A percentile compares a stretch with the other conserved stretches of the same genome.
These are phyloP conservation scores for Chaetomium olivaceum DNA, from an alignment of 2,329 filamentous ascomycete species.

Conservation along the genomic window DNA sequence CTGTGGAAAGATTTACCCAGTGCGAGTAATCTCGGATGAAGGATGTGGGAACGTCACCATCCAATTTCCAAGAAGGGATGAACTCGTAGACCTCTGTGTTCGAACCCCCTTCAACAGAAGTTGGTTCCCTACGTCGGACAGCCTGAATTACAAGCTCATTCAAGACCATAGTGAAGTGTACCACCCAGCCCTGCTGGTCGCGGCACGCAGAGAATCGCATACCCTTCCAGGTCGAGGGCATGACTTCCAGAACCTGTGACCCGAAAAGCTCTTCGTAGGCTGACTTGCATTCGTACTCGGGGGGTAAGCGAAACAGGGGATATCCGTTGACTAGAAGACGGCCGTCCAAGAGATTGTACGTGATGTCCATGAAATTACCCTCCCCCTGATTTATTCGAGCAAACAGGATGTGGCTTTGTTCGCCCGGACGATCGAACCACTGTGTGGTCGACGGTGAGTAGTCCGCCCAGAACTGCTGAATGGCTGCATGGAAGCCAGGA, in stretches of 20 bases:
- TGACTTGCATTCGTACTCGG: constrained; percentile 43
- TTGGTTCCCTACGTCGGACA: background rate
- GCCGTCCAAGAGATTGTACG: constrained; percentile 54
- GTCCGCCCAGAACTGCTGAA: constrained; percentile 34
- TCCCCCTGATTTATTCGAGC: background rate
- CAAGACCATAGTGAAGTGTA: constrained; percentile 41
- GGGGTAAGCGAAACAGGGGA: constrained; percentile 50
- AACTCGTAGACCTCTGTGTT: constrained; percentile 24
- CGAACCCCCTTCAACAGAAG: no score
- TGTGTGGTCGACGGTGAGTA: constrained; percentile 31
- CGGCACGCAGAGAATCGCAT: constrained; percentile 46
- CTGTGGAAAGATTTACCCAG: constrained; percentile 23
- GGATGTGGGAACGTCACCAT: constrained; percentile 21
- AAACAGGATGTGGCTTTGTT: constrained; percentile 15
- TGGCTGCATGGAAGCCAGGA: constrained; percentile 34
- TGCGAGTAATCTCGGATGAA: constrained; percentile 25
- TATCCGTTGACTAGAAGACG: constrained; percentile 54
- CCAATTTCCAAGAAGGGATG: constrained; percentile 37
- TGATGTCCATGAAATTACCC: constrained; percentile 36
- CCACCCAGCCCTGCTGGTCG: constrained; percentile 33
- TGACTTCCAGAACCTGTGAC: constrained; percentile 44
- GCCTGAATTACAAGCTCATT: constrained; percentile 35
- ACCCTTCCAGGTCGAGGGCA: constrained; percentile 41
- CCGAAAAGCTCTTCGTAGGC: constrained; percentile 50
- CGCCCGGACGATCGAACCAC: constrained; percentile 27